Percentiles rank a stretch among this genome's conserved stretches.
Conservation (phyloP, 352 stramenopile species). For the Globisporangium radiosum region DNA sequence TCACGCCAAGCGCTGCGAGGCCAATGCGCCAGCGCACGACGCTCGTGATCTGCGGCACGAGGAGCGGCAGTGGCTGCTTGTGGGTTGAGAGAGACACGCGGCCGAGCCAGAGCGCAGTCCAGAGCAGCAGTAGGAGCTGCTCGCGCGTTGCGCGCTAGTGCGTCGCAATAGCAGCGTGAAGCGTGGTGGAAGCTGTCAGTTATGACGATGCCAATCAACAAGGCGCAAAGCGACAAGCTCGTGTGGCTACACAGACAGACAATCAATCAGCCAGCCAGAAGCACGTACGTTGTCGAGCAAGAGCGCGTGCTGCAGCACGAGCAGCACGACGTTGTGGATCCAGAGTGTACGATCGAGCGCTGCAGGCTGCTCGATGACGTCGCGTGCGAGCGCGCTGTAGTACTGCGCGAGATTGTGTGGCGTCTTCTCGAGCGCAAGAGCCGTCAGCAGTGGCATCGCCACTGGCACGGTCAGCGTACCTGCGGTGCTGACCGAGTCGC, state of each 20-base stretch:
- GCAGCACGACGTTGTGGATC: slow-evolving; percentile 25
- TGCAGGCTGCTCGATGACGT: slow-evolving; percentile 12
- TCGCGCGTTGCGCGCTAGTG: slow-evolving; percentile 21
- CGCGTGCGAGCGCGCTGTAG: slow-evolving; percentile 12
- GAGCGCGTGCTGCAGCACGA: slow-evolving; percentile 33
- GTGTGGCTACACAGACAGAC: no score
- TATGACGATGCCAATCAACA: no score
- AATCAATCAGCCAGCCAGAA: neutral
- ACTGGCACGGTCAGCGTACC: no score
- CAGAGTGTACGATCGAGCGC: slow-evolving; percentile 27
- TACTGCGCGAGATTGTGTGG: neutral
- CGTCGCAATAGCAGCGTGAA: no score
- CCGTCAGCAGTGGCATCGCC: neutral
- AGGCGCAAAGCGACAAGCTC: no score
- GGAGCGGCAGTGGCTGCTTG: neutral
- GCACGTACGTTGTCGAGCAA: slow-evolving; percentile 32
- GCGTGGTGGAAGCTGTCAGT: no score
- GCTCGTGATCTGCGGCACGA: neutral
- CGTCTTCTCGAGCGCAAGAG: neutral
- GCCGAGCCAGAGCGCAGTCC: slow-evolving; percentile 37
- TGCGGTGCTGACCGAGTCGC: neutral
- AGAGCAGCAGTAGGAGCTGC: slow-evolving; percentile 21
- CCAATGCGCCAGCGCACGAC: slow-evolving; percentile 9
- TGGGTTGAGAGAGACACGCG: slow-evolving; percentile 13
- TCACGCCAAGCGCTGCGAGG: neutral